Evolutionary conservation across 768 basidiomycete species (phyloP), one percentile per base, ranked within the genome.

Genomic region (Rhizopogon roseolus): DNA sequence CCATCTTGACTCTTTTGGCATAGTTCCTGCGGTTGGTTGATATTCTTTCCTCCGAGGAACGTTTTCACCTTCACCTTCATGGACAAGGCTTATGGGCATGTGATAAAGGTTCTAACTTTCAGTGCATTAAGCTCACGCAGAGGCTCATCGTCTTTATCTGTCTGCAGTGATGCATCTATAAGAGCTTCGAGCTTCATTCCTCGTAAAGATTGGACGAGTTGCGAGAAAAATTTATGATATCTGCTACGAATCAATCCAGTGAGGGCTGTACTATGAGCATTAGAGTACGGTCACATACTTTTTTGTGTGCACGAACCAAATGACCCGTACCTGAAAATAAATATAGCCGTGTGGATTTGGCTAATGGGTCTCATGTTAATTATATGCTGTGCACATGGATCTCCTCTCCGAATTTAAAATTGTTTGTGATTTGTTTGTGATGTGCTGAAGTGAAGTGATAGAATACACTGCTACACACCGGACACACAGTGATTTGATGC

Each of bases 71-170:
- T 36, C 50, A 45, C 44, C 50, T 56, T 34, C 19, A 28, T 11
- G 41, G 36, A 41, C 9, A 32, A 9, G 17, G 32, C 39, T 57
- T 54, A 64, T 62, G 58, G 54, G 48, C 60, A 64, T 56, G 41
- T 41, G 50, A 16, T 28, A 49, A 49, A 37, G 2, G 22, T 22
- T 22, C 22, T 22, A 36, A 22, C 41, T 27, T 44, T 57, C 25
- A 43, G 43, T 29, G 42, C 44, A 27, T 44, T 27, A 41, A 55
- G 36, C 41, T 45, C 44, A 22, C 40, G 25, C 39, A 41, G 39
- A 36, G 19, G 53, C 28, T 52, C 51, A 41, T 16, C 43, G 13
- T 52, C 52, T 32, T 50, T 32, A 51, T 50, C 49, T 16, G 17
- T n/a, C n/a, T n/a, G n/a, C 13, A 32, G 29, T 34, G 29, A 8